Evolutionary conservation across 257 asterid species (phyloP), one percentile per base, ranked within the genome.

Genomic region (Ajuga chamaepitys): DNA sequence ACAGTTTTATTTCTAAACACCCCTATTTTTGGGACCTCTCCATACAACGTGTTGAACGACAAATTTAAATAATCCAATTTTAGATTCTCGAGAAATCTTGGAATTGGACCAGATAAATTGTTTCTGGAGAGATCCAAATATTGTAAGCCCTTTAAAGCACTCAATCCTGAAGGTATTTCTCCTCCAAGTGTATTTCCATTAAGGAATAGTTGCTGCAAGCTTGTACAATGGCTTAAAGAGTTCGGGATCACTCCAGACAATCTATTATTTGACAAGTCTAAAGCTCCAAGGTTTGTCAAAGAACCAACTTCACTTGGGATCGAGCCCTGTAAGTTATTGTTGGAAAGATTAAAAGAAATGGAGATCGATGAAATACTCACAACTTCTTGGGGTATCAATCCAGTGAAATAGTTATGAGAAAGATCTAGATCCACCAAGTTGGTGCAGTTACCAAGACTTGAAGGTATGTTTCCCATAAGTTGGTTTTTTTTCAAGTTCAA

Each of bases 261-360:
- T 25, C 56, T 59, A 48, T 77, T 77, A 5, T 73, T 2, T 0
- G 82, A 77, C 3, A 77, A 59, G 17, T 69, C 67, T 10, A 77
- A 18, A 10, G 2, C 1, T 6, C 20, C 35, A 1, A 77, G 56
- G 24, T 55, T 47, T 24, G 3, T 44, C 28, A 76, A 28, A 5
- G 22, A 30, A 22, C 70, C 70, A 22, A 76, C 46, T 38, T 76
- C 77, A 17, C 4, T 0, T 3, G 70, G 80, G 16, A 70, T 14
- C 4, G 66, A 44, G 8, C 73, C 76, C 0, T 10, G 18, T 2
- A 70, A 35, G 13, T 3, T 4, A 26, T 71, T 71, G 37, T 18
- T 0, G 3, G 74, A 76, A 0, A 75, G 37, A 44, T 66, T 22
- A 1, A 70, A 46, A 0, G 9, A 5, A 3, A 70, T 25, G 7